Evolutionary conservation across 2,329 filamentous ascomycete species (phyloP), one percentile per base, ranked within the genome.

Genomic region (Neonectria faginata): DNA sequence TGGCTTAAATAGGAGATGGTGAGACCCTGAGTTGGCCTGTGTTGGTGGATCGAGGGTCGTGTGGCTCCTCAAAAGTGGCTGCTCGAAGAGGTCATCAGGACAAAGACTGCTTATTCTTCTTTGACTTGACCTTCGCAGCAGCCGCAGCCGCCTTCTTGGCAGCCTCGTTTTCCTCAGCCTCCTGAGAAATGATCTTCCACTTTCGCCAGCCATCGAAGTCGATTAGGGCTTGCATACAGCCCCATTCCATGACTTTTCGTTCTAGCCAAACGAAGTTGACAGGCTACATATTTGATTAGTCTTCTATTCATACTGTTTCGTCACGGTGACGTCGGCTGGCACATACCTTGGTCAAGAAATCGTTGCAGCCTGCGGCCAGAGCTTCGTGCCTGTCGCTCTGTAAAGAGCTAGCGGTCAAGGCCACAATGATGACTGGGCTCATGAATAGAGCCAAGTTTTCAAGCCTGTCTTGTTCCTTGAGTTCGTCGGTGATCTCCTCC

Each of bases 241-340:
- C 96, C 96, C 96, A 99, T 84, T 99, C 96, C 81, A 97, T 97
- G 72, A 98, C 94, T 79, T 99, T 99, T 62, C 95, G 89, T 78
- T 97, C 93, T 27, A 99, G 88, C 94, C 95, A 99, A 64, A 97
- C 92, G 76, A 97, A 97, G 78, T 97, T 97, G 71, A 99, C 95
- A 20, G 96, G 96, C 93, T 97, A 75, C 47, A 52, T 11, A 33
- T 3, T 44, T 14, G 10, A 51, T 76, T 59, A 74, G 69, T 62
- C 25, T 45, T 18, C 1, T 41, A n/a, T 3, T 22, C 20, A 16
- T 11, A 48, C n/a, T 22, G 29, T 11, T 36, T 33, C 20, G 3
- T 42, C 42, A 42, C 2, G 14, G 22, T 1, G 16, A 14, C 10
- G 9, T 3, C 11, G 8, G 9, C 12, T 29, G 27, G 39, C 1